Evolutionary conservation across 176 grass and related monocot genomes (phyloP), one percentile per base, ranked within the genome.

Genomic region (Musa itinerans): DNA sequence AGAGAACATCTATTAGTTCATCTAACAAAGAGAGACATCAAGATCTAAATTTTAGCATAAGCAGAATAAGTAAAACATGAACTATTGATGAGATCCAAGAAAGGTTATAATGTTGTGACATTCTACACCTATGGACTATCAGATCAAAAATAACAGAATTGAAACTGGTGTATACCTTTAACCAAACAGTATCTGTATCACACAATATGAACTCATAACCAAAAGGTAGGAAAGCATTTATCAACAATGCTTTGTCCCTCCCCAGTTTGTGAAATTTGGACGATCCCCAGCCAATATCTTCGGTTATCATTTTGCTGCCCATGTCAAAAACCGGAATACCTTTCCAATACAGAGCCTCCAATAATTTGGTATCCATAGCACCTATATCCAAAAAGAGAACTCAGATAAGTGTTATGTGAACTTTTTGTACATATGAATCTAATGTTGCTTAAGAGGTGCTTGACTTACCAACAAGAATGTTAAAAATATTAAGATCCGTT

Each of bases 161-260:
- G 34, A 19, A 57, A 25, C 25, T 15, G 34, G 2, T 27, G 24
- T 16, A 53, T 81, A 85, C 83, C 78, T 96, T 92, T 58, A 92
- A 88, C 92, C 92, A 96, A 54, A 96, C 92, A 89, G 90, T 96
- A 74, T 96, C 92, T 55, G 92, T 96, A 83, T 96, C 92, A 78
- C 92, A 96, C 87, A 96, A 86, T 56, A 96, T 85, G 78, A 96
- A 78, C 66, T 96, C 92, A 76, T 87, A 89, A 9, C 89, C 92
- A 70, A 92, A 92, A 21, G 87, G 92, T 50, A 96, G 76, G 66
- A 96, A 77, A 68, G 87, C 74, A 71, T 96, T 96, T 79, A 96
- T 96, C 74, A 92, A 83, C 74, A 96, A 83, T 48, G 90, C 89
- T 78, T 96, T 96, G 79, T 96, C 89, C 82, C 89, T 92, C 24